Base-by-base conservation (phyloP, 2,329 filamentous ascomycete species). In the Bisporella sp. region DNA sequence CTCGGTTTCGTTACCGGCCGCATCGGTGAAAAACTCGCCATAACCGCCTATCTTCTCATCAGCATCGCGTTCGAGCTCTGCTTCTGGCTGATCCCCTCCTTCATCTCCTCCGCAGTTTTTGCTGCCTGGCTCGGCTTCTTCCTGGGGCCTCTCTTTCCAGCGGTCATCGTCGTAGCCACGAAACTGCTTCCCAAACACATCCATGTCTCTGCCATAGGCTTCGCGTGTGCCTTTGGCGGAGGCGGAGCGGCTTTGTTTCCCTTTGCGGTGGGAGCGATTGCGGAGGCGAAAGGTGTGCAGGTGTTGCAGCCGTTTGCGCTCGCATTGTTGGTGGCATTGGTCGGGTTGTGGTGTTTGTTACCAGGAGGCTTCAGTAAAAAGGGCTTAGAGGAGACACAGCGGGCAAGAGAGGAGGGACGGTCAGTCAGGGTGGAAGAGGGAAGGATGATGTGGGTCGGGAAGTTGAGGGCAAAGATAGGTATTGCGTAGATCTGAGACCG, bases 1-100 rank as follows among this genome's bases (percentile, higher is more conserved):
- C 68, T 95, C 8, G 89, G 88, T 0, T 93, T 95, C 57, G 73
- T 92, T 3, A 95, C 89, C 0, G 84, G 84, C 1, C 72, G 76
- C 1, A 72, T 89, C 31, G 88, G 88, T 0, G 89, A 93, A 69
- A 89, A 86, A 64, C 63, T 79, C 11, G 80, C 82, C 33, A 78
- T 86, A 49, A 68, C 73, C 4, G 64, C 68, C 6, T 95, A 95
- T 64, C 73, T 93, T 5, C 61, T 79, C 4, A 64, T 83, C 5
- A 77, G 77, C 9, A 78, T 89, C 49, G 79, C 61, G 0, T 73
- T 89, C 28, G 77, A 89, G 61, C 69, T 93, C 1, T 68, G 91
- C 53, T 89, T 91, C 70, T 93, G 88, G 87, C 78, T 92, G 3
- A 82, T 93, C 1, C 87, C 87, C 0, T 79, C 79, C 49, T 90